phyloP scores from a whole-genome alignment of 2,329 filamentous ascomycete genomes.

The Ascocoryne sarcoides region DNA sequence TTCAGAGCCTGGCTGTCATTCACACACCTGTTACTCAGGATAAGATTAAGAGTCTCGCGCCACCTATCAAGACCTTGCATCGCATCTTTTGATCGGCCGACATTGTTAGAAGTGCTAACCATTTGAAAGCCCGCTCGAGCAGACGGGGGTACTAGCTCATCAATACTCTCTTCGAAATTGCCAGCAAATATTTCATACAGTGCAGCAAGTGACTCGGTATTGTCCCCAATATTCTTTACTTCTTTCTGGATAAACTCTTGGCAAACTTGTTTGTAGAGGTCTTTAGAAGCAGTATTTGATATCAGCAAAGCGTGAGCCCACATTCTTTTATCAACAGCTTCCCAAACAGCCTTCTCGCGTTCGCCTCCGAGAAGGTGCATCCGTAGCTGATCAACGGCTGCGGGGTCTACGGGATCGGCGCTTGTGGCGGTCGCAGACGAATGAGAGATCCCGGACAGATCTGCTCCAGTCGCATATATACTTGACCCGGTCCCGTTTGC shows the following conservation, averaged over 20 bases:
- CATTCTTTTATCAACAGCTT: constrained; percentile 81
- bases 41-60: constrained; percentile 79
- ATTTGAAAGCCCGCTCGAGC: constrained; percentile 88
- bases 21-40: constrained; percentile 78
- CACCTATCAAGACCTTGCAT: constrained; percentile 85
- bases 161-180: constrained; percentile 88
- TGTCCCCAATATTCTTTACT: constrained; percentile 71
- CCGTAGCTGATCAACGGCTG: constrained; percentile 63
- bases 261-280: constrained; percentile 84
- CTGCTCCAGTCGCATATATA: constrained; percentile 31
- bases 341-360: constrained; percentile 85
- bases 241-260: constrained; percentile 95
- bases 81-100: constrained; percentile 58
- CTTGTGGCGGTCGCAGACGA: constrained; percentile 31
- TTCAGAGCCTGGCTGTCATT: constrained; percentile 72
- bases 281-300: constrained; percentile 65
- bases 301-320: constrained; percentile 97
- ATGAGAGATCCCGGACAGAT: constrained; percentile 33
- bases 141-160: constrained; percentile 88
- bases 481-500: constrained; percentile 5
- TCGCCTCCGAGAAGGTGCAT: constrained; percentile 69
- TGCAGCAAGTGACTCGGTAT: constrained; percentile 80
- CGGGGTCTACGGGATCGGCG: constrained; percentile 60
- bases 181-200: constrained; percentile 91
- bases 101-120: constrained; percentile 62